These are phyloP conservation scores for Claviceps spartinae DNA, from an alignment of 2,329 filamentous ascomycete species.

Conservation along the genomic window DNA sequence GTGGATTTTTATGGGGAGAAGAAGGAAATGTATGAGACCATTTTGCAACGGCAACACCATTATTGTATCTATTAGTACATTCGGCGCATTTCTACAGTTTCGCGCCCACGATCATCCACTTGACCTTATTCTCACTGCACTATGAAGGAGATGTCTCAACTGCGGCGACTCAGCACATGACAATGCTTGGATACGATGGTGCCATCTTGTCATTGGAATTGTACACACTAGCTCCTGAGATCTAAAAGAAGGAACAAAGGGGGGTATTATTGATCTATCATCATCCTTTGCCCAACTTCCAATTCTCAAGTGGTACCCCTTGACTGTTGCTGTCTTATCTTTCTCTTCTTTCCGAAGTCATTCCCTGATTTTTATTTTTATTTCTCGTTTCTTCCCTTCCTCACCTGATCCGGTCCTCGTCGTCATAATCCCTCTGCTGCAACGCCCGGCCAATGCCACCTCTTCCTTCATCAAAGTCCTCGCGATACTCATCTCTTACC, in stretches of 20 bases:
- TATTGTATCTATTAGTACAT: background rate
- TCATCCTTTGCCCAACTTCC: background rate
- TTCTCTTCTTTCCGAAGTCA: background rate
- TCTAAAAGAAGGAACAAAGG: background rate
- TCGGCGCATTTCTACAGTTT: background rate
- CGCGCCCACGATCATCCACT: background rate
- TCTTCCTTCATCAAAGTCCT: slow-evolving; percentile 90
- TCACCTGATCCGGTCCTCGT: slow-evolving; percentile 17
- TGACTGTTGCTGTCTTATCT: background rate
- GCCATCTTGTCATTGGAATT: background rate
- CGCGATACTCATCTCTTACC: slow-evolving; percentile 92
- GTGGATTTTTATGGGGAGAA: background rate
- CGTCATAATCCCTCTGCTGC: slow-evolving; percentile 24
- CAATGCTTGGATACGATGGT: background rate
- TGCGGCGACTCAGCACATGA: background rate
- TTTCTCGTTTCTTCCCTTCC: background rate
- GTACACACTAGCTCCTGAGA: background rate
- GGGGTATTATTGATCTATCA: background rate
- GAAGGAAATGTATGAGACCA: too few relatives aligned
- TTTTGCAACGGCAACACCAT: background rate
- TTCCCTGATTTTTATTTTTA: background rate
- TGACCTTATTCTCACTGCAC: background rate
- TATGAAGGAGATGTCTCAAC: background rate
- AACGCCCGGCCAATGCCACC: slow-evolving; percentile 77
- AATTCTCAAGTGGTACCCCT: background rate